Evolutionary conservation across 2,329 filamentous ascomycete genomes (phyloP).

Genomic region (Ceratocystis huliohia): DNA sequence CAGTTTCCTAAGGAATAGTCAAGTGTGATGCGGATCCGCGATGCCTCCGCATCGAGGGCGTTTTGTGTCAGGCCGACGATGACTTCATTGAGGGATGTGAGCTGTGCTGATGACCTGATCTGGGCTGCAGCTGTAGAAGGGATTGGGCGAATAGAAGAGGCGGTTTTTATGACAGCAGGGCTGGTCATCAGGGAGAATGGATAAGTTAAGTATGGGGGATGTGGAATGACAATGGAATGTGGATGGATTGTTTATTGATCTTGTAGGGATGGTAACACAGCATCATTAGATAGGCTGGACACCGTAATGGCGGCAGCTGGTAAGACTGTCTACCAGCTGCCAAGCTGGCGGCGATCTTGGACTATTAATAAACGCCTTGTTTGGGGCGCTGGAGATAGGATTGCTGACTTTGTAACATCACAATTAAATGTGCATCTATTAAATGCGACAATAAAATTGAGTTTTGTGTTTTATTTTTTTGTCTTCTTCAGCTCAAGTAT

Average conservation of each 20-base stretch:
- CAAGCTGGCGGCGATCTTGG: neutral
- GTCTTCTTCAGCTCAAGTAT: neutral
- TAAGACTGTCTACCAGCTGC: neutral
- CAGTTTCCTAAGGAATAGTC: constrained; percentile 68
- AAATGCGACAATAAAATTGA: neutral
- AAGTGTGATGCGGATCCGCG: constrained; percentile 54
- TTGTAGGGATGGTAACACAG: neutral
- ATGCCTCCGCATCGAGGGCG: constrained; percentile 65
- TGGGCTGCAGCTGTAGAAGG: constrained; percentile 60
- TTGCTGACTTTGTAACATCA: constrained; percentile 1
- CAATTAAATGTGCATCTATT: neutral
- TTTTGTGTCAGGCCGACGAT: constrained; percentile 66
- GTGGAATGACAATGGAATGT: neutral
- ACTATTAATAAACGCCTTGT: neutral
- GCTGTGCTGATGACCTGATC: constrained; percentile 71
- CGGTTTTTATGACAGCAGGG: neutral
- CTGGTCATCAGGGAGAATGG: neutral
- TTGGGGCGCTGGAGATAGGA: neutral
- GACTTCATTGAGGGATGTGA: constrained; percentile 61
- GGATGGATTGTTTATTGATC: neutral
- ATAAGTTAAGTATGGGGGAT: neutral
- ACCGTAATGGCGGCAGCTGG: neutral
- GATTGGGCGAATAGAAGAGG: constrained; percentile 47
- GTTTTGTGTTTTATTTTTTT: neutral
- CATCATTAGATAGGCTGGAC: neutral